Conservation (phyloP, 306 rosid genomes). For the Astragalus glycyphyllos region DNA sequence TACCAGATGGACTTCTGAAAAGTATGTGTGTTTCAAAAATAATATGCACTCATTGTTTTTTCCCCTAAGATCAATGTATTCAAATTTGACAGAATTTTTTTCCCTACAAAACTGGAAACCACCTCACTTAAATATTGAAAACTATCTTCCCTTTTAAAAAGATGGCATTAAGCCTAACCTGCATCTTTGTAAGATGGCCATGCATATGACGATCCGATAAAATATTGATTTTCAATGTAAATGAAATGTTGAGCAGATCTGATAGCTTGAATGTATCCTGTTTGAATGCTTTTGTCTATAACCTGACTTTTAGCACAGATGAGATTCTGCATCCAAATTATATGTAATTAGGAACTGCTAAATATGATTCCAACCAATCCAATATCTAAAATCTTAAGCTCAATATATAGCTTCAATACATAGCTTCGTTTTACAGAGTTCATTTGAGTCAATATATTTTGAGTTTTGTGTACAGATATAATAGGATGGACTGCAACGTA, state of each 20-base stretch:
- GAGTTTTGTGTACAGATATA: conserved; percentile 26
- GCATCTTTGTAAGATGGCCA: conserved; percentile 90
- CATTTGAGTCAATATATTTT: conserved; percentile 30
- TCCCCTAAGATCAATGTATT: conserved; percentile 22
- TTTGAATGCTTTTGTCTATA: conserved; percentile 92
- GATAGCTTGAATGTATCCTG: conserved; percentile 89
- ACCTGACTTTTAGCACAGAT: conserved; percentile 71
- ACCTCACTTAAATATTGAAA: conserved; percentile 27
- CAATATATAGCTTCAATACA: conserved; percentile 28
- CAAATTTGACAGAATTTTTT: conserved; percentile 25
- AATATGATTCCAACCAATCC: conserved; percentile 30
- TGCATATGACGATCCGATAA: conserved; percentile 89
- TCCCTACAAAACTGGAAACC: conserved; percentile 24
- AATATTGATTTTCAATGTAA: conserved; percentile 94
- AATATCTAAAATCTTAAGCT: conserved; percentile 23
- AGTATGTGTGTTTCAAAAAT: conserved; percentile 16
- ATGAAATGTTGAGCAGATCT: conserved; percentile 95
- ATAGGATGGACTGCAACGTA: conserved; percentile 31
- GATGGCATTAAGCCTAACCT: conserved; percentile 56
- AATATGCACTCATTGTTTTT: conserved; percentile 7
- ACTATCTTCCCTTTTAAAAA: conserved; percentile 16
- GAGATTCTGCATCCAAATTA: conserved; percentile 71
- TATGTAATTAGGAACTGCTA: conserved; percentile 36
- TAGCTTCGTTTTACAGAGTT: conserved; percentile 34
- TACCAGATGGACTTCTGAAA: conserved; percentile 13